A percentile compares a stretch with the other conserved stretches of the same genome.
Evolutionary conservation across 257 asterid species (phyloP).

Genomic region (Ligustrum vulgare): DNA sequence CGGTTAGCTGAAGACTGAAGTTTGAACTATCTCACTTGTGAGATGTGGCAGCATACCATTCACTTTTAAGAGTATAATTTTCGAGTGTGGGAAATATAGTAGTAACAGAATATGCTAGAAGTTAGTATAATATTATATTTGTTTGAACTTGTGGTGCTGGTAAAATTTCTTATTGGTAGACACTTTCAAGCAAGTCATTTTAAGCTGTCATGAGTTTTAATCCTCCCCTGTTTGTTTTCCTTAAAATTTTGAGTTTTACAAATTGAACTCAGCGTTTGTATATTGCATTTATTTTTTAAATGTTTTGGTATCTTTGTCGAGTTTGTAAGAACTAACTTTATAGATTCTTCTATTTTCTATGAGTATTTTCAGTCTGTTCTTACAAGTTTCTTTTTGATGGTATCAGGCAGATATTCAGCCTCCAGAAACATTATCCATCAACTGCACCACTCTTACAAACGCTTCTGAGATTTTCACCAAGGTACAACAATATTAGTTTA

Average conservation of each 20-base stretch:
- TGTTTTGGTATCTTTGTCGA: not conserved
- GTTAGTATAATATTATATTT: not conserved
- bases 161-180: not conserved
- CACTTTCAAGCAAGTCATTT: not conserved
- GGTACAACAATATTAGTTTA: slow-evolving; percentile 42
- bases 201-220: not conserved
- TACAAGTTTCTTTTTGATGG: slow-evolving; percentile 4
- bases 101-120: not conserved
- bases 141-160: not conserved
- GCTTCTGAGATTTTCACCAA: slow-evolving; percentile 78
- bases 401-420: slow-evolving; percentile 58
- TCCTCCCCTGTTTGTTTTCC: not conserved
- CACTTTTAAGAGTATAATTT: not conserved
- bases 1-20: not conserved
- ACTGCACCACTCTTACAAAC: slow-evolving; percentile 75
- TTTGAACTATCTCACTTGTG: not conserved
- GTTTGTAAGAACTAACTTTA: not conserved
- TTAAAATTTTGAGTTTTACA: not conserved
- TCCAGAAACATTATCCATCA: slow-evolving; percentile 73
- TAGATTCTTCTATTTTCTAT: not conserved
- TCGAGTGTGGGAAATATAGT: not conserved
- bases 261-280: not conserved
- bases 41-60: not conserved
- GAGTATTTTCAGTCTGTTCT: slow-evolving; percentile 5
- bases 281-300: not conserved